These are phyloP conservation scores for Datura wrightii DNA, from an alignment of 257 asterid genomes.

Conservation along the genomic window DNA sequence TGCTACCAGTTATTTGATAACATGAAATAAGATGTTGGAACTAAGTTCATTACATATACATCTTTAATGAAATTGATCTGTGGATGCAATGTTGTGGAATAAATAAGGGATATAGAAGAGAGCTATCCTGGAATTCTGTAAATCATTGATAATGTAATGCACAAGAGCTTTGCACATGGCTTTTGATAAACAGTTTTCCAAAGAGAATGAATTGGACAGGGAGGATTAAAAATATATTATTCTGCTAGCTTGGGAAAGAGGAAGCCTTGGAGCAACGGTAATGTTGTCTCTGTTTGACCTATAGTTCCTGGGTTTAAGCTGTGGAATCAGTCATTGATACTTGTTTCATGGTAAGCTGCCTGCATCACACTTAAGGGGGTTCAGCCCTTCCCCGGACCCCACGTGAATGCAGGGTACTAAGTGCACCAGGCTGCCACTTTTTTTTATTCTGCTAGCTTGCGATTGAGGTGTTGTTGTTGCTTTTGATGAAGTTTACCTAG, in stretches of 20 bases:
- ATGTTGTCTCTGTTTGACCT: background rate
- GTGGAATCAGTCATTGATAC: background rate
- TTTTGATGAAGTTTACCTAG: slow-evolving; percentile 27
- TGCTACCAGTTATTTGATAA: background rate
- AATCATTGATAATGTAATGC: background rate
- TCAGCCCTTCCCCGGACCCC: background rate
- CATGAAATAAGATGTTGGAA: background rate
- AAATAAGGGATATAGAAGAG: background rate
- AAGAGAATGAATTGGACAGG: background rate
- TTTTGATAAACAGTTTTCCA: slow-evolving; percentile 12
- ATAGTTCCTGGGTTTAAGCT: background rate
- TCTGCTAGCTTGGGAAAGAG: background rate
- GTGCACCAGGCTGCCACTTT: background rate
- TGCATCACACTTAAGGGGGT: background rate
- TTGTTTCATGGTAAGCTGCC: background rate
- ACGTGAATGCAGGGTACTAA: background rate
- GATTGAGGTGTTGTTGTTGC: slow-evolving; percentile 31
- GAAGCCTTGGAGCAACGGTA: background rate
- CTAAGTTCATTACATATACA: background rate
- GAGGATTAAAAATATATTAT: slow-evolving; percentile 2
- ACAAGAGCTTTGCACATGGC: background rate
- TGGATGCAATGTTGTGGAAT: background rate
- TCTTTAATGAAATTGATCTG: background rate
- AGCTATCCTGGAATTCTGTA: background rate
- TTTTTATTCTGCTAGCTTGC: slow-evolving; percentile 4